Evolutionary conservation across 805 yeast genomes (phyloP).

Genomic region (Clavispora carvajalis): DNA sequence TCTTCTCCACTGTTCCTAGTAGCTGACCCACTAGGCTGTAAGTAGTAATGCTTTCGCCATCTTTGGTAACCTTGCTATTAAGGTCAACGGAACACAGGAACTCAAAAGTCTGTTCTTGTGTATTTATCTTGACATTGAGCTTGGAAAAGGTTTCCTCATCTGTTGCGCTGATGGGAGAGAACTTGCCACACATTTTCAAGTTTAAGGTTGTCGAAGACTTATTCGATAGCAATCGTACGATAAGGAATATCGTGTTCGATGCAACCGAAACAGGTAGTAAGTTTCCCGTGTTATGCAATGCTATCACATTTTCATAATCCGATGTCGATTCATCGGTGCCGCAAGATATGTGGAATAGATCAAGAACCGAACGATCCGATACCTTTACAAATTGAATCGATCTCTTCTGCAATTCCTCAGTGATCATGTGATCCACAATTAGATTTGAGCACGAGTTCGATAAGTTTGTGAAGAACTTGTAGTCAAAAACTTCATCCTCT

Average conservation of each 20-base stretch:
- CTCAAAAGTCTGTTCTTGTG: constrained; percentile 21
- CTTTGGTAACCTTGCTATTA: constrained; percentile 19
- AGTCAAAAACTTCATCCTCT: constrained; percentile 16
- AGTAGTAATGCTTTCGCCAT: constrained; percentile 5
- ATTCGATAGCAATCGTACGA: constrained; percentile 20
- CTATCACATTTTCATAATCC: constrained; percentile 9
- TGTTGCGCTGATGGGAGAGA: constrained; percentile 11
- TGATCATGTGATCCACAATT: constrained; percentile 46
- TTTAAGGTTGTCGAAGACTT: constrained; percentile 20
- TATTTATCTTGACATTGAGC: constrained; percentile 19
- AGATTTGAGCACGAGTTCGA: constrained; percentile 42
- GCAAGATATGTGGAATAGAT: constrained; percentile 1
- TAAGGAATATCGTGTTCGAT: constrained; percentile 28
- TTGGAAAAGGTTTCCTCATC: constrained; percentile 14
- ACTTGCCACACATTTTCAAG: constrained; percentile 21
- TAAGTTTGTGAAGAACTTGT: constrained; percentile 33
- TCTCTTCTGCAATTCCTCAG: constrained; percentile 43
- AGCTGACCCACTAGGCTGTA: constrained; percentile 19
- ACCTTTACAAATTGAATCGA: constrained; percentile 30
- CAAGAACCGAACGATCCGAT: constrained; percentile 1
- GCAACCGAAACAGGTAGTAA: constrained; percentile 31
- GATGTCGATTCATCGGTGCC: not conserved
- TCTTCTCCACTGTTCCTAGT: constrained; percentile 26
- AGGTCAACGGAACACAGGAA: constrained; percentile 25
- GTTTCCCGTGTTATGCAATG: constrained; percentile 18